Base-by-base conservation (phyloP, 768 basidiomycete species). In the Holtermannia corniformis region DNA sequence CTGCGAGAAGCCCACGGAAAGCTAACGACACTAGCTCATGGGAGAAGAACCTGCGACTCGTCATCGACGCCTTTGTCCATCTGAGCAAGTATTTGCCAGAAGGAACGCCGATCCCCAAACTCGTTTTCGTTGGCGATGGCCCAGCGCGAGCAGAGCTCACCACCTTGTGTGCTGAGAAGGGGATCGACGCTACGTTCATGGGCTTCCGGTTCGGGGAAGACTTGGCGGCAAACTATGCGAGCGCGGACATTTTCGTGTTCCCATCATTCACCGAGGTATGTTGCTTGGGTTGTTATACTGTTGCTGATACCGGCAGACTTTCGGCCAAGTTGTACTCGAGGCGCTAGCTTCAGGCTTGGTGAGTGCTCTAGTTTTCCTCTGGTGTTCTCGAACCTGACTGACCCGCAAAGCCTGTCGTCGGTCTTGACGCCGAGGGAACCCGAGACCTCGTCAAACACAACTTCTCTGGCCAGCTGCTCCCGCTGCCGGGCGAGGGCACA, bases 21-120 rank as follows among this genome's bases (percentile, higher is more conserved):
- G 41, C 41, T 50, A 13, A 41, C 7, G 20, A 24, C 47, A 27
- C 14, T 37, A 70, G 70, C 19, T 73, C 70, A 11, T 75, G 73
- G 72, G 76, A 77, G 63, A 77, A 77, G 62, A 77, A 77, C 60
- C 70, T 77, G 1, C 67, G 70, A 13, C 65, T 77, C 2, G 62
- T 77, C 11, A 65, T 76, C n/a, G 57, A 68, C 20, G 73, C 75
- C 3, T 72, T 73, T 48, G 63, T 59, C 0, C 51, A 59, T 1
- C 63, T 77, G 5, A 32, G 54, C 19, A 5, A 56, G 42, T 27
- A 64, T 26, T 28, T 73, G 24, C 60, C 67, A 2, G 11, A 45
- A 0, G 61, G 54, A 0, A 40, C 54, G 3, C 16, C 28, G 4
- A 41, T 63, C 49, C 69, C 70, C 2, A 72, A 70, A 45, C 67